phyloP scores from a whole-genome alignment of 495 filamentous ascomycete genomes.

The Polyplosphaeria fusca region DNA sequence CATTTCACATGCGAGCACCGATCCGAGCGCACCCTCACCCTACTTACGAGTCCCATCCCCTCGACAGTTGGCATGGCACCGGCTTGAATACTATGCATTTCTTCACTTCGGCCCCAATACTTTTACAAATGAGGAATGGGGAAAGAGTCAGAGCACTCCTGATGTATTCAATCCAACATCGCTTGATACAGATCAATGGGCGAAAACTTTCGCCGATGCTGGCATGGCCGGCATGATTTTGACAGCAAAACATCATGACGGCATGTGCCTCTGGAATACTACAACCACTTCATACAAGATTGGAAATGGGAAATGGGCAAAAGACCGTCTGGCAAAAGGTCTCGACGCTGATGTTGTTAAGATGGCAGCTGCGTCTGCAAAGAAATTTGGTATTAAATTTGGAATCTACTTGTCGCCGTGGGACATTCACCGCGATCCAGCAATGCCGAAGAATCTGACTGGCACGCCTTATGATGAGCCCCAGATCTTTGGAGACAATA shows the following conservation, averaged over 20 bases:
- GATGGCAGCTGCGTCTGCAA: background rate
- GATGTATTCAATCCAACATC: conserved; percentile 3
- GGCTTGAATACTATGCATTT: background rate
- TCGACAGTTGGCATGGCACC: background rate
- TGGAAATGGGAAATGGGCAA: background rate
- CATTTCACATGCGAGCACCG: too few species aligned
- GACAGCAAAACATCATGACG: conserved; percentile 9
- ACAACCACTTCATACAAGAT: background rate
- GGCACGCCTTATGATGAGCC: background rate
- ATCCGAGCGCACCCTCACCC: too few species aligned
- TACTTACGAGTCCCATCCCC: background rate
- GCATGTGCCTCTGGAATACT: conserved; percentile 1
- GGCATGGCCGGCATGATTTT: conserved; percentile 2
- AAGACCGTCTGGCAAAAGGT: background rate
- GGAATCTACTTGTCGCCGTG: conserved; percentile 2
- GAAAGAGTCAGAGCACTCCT: conserved; percentile 1
- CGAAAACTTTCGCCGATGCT: background rate
- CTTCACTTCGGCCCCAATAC: conserved; percentile 6
- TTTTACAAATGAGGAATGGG: conserved; percentile 8
- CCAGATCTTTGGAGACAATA: conserved; percentile 3
- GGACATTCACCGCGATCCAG: conserved; percentile 2
- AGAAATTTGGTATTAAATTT: conserved; percentile 2
- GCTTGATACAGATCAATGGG: conserved; percentile 7
- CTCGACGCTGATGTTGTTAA: background rate
- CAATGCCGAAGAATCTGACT: background rate